Evolutionary conservation across 352 stramenopile species (phyloP).

Genomic region (Globisporangium acanthophoron): DNA sequence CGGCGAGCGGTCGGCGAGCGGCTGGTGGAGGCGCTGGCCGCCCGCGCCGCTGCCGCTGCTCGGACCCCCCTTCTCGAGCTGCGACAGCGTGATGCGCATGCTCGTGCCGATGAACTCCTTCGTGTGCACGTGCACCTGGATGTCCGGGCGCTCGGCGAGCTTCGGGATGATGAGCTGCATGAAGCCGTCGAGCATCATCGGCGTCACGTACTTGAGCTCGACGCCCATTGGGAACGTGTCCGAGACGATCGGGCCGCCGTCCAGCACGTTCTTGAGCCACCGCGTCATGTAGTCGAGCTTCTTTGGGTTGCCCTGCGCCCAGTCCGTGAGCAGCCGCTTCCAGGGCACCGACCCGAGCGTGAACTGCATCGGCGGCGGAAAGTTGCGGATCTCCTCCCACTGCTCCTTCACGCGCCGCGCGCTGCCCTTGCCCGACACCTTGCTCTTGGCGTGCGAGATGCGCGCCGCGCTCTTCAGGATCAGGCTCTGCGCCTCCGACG

Average conservation of each 20-base stretch:
- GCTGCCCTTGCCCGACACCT: conserved; percentile 69
- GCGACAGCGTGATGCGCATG: conserved; percentile 83
- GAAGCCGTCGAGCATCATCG: conserved; percentile 89
- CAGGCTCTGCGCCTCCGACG: conserved; percentile 55
- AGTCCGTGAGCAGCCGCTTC: conserved; percentile 84
- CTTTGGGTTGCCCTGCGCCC: conserved; percentile 85
- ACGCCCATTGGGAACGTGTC: conserved; percentile 85
- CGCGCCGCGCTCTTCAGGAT: conserved; percentile 65
- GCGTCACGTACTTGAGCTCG: conserved; percentile 86
- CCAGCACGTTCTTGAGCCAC: conserved; percentile 87
- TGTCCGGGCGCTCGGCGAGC: conserved; percentile 71
- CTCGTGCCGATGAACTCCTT: conserved; percentile 90
- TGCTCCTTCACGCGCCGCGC: conserved; percentile 82
- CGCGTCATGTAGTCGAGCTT: conserved; percentile 89
- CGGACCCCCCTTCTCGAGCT: conserved; percentile 31
- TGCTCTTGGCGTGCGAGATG: conserved; percentile 60
- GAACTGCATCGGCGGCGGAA: conserved; percentile 77
- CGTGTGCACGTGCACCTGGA: conserved; percentile 86
- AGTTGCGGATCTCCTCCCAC: conserved; percentile 88
- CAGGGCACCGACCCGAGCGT: conserved; percentile 76
- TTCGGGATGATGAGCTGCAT: conserved; percentile 89
- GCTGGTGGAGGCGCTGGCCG: conserved; percentile 12
- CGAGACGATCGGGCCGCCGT: conserved; percentile 80
- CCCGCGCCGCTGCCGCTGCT: conserved; percentile 1
- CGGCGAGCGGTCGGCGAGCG: conserved; percentile 23